Conservation (phyloP, 2,329 filamentous ascomycete genomes). For the Cryphonectria carpinicola region DNA sequence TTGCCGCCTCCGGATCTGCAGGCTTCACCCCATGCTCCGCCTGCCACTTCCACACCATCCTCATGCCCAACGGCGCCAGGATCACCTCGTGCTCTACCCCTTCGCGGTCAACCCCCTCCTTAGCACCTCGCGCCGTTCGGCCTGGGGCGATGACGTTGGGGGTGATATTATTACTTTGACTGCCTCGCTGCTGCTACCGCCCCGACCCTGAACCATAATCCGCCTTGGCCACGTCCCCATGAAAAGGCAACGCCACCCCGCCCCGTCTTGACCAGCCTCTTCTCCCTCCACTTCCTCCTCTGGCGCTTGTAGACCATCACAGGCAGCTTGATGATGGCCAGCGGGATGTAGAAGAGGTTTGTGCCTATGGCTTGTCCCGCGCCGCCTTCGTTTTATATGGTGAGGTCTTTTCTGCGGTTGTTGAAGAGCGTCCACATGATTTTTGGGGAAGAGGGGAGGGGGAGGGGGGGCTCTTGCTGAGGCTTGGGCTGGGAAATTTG, state of each 20-base stretch:
- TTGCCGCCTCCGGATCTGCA: background rate
- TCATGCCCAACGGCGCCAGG: too few relatives aligned
- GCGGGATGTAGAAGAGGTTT: background rate
- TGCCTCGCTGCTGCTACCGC: background rate
- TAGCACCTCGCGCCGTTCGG: too few relatives aligned
- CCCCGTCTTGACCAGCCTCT: background rate
- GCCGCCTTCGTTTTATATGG: background rate
- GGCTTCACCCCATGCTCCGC: background rate
- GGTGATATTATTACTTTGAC: too few relatives aligned
- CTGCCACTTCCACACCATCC: background rate
- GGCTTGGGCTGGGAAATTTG: background rate
- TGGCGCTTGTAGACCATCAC: background rate
- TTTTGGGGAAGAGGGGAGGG: too few relatives aligned
- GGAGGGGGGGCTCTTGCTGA: too few relatives aligned
- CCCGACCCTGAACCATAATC: background rate
- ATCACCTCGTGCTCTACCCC: too few relatives aligned
- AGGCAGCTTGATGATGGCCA: background rate
- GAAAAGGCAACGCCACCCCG: background rate
- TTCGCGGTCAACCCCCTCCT: too few relatives aligned
- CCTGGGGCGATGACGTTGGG: too few relatives aligned
- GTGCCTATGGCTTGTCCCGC: background rate
- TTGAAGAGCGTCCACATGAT: background rate
- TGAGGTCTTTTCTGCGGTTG: background rate
- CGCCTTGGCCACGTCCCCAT: background rate
- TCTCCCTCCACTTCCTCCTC: background rate